Evolutionary conservation across 495 filamentous ascomycete genomes (phyloP).

Genomic region (Xylaria grammica): DNA sequence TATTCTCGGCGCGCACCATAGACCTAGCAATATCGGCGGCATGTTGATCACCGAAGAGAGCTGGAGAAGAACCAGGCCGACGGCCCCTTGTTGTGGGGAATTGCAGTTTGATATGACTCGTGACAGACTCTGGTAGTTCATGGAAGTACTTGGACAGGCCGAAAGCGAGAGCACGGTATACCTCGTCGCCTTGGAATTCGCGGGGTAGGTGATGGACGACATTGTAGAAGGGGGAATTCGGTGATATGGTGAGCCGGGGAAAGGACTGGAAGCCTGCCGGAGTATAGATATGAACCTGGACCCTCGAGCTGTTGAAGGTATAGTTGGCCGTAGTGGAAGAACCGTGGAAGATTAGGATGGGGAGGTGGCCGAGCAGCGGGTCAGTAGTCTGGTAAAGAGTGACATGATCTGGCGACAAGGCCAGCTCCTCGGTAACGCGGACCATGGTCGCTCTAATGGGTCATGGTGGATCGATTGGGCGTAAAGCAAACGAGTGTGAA

Average conservation of each 20-base stretch:
- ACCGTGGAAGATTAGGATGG: slow-evolving; percentile 84
- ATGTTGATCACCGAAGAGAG: slow-evolving; percentile 88
- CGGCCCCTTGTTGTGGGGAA: slow-evolving; percentile 53
- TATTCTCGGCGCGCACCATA: slow-evolving; percentile 79
- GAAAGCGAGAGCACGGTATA: slow-evolving; percentile 88
- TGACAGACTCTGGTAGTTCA: slow-evolving; percentile 79
- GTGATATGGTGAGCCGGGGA: slow-evolving; percentile 87
- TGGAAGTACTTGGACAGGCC: slow-evolving; percentile 91
- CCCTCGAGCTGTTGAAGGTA: slow-evolving; percentile 84
- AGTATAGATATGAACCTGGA: slow-evolving; percentile 90
- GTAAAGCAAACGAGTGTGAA: slow-evolving; percentile 28
- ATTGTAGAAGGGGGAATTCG: slow-evolving; percentile 91
- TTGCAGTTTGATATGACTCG: slow-evolving; percentile 60
- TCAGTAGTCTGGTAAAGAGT: slow-evolving; percentile 83
- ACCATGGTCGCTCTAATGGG: slow-evolving; percentile 65
- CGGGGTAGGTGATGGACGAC: slow-evolving; percentile 91
- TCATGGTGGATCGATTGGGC: slow-evolving; percentile 35
- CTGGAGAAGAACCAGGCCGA: slow-evolving; percentile 62
- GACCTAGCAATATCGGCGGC: slow-evolving; percentile 85
- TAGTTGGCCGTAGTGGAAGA: slow-evolving; percentile 82
- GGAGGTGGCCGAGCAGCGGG: slow-evolving; percentile 71
- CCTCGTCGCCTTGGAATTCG: slow-evolving; percentile 91
- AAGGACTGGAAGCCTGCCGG: slow-evolving; percentile 87
- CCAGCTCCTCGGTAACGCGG: slow-evolving; percentile 66
- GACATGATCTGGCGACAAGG: slow-evolving; percentile 75